phyloP scores from a whole-genome alignment of 2,329 filamentous ascomycete genomes.

The Parascedosporium putredinis region DNA sequence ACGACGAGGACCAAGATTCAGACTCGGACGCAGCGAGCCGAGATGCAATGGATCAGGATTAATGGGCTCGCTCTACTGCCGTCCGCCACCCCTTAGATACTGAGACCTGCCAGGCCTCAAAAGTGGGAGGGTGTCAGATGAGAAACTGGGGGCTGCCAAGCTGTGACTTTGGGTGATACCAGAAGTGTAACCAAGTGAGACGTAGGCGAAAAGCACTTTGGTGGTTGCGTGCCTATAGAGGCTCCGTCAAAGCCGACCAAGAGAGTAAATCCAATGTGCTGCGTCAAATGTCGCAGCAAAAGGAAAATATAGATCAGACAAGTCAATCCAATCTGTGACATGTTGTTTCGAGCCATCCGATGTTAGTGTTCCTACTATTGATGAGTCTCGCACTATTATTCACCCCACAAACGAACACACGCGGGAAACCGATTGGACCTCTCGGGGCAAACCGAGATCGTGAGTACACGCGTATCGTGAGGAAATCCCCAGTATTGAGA shows the following conservation, averaged over 20 bases:
- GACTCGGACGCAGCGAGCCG: constrained; percentile 30
- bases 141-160: background rate
- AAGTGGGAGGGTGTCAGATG: background rate
- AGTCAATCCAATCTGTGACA: no score
- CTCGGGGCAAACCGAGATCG: no score
- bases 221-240: background rate
- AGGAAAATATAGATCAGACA: no score
- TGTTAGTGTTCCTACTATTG: no score
- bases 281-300: background rate
- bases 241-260: no score
- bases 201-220: background rate
- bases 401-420: no score
- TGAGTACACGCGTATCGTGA: no score
- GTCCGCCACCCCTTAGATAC: background rate
- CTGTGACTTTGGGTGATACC: background rate
- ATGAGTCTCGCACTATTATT: no score
- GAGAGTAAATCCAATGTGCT: background rate
- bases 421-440: no score
- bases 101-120: background rate
- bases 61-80: background rate
- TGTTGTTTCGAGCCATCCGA: no score
- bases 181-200: background rate
- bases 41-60: constrained; percentile 31
- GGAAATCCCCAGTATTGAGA: no score
- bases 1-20: constrained; percentile 28